Percentiles rank a stretch among this genome's conserved stretches.
Conservation (phyloP, 768 basidiomycete genomes). For the Lyophyllum shimeji region DNA sequence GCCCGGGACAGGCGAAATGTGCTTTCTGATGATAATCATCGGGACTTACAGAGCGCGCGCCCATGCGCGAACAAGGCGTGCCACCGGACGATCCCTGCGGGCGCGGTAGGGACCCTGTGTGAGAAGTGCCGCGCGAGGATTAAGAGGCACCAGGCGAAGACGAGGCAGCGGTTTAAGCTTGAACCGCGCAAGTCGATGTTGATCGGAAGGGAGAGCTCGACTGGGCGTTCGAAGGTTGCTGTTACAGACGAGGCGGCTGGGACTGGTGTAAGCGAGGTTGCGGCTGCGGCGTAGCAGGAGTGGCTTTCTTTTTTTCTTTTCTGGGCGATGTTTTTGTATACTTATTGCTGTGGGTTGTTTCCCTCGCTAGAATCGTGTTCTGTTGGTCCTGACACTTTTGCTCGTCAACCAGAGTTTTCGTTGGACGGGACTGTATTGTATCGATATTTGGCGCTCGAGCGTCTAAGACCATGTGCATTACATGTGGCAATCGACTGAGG, state of each 20-base stretch:
- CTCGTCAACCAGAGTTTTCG: too few species aligned
- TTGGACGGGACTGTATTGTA: too few species aligned
- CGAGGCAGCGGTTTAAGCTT: slow-evolving; percentile 44
- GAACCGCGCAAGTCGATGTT: slow-evolving; percentile 33
- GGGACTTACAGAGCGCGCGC: slow-evolving; percentile 6
- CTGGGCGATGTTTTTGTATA: not conserved
- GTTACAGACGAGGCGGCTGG: not conserved
- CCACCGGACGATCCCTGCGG: slow-evolving; percentile 30
- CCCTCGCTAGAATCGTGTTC: not conserved
- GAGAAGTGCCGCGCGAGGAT: slow-evolving; percentile 42
- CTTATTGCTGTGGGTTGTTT: not conserved
- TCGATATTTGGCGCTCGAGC: not conserved
- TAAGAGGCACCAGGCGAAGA: slow-evolving; percentile 44
- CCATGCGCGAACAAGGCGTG: slow-evolving; percentile 38
- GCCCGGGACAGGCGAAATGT: too few species aligned
- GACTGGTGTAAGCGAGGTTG: not conserved
- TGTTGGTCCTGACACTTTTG: not conserved
- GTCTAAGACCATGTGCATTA: not conserved
- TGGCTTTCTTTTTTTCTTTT: not conserved
- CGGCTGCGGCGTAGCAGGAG: not conserved
- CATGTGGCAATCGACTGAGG: not conserved
- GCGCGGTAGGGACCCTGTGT: slow-evolving; percentile 33
- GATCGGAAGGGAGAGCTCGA: not conserved
- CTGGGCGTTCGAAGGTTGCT: too few species aligned
- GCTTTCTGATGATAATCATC: too few species aligned